Percentiles rank a stretch among this genome's conserved stretches.
Conservation (phyloP, 1,284 basidiomycete genomes). For the Pterula multifida region DNA sequence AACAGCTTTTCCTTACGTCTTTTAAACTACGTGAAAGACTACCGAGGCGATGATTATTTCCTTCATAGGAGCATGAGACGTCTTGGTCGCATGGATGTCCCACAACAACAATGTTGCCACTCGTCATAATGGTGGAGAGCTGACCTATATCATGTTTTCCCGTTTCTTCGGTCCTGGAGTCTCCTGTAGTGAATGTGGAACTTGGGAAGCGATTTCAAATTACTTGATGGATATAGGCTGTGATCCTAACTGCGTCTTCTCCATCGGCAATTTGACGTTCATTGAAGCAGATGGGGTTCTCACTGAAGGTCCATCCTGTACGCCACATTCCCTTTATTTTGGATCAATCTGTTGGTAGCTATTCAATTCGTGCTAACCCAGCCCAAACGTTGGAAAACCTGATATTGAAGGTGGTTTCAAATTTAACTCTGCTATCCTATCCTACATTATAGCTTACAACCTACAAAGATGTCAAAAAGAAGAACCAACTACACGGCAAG, state of each 20-base stretch:
- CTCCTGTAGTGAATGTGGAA: conserved; percentile 13
- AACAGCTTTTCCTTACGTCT: no score
- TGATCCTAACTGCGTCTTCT: conserved; percentile 18
- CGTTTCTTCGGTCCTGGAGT: background rate
- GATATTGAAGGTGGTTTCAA: conserved; percentile 15
- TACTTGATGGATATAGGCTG: conserved; percentile 17
- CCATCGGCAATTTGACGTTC: conserved; percentile 25
- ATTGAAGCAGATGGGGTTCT: conserved; percentile 42
- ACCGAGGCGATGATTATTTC: no score
- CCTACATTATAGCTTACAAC: no score
- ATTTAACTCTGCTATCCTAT: conserved; percentile 26
- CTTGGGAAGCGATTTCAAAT: conserved; percentile 21
- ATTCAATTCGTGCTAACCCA: conserved; percentile 22
- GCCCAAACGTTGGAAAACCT: conserved; percentile 13
- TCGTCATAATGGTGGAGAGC: no score
- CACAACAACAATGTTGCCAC: no score
- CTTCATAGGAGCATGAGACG: no score
- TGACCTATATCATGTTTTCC: no score
- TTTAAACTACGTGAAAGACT: no score
- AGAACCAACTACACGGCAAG: background rate
- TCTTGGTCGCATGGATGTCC: no score
- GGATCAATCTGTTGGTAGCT: conserved; percentile 25
- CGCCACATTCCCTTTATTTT: conserved; percentile 14
- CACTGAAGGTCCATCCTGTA: conserved; percentile 24
- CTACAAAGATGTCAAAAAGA: background rate